Evolutionary conservation across 306 rosid genomes (phyloP).

Genomic region (Trifolium repens): DNA sequence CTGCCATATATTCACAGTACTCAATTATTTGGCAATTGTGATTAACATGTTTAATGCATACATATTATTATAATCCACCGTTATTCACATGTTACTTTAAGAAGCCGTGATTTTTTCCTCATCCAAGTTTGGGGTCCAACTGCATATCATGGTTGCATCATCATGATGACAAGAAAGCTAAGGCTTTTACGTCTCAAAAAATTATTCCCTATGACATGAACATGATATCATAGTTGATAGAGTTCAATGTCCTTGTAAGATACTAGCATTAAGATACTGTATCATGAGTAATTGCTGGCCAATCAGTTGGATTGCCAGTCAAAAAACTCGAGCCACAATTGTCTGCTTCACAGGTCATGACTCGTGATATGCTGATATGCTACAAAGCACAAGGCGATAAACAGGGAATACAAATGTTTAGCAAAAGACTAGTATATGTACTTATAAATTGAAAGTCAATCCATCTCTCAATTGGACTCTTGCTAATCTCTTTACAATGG

Average conservation of each 20-base stretch:
- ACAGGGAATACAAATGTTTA: slow-evolving; percentile 19
- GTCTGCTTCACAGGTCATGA: slow-evolving; percentile 1
- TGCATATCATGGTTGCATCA: slow-evolving; percentile 17
- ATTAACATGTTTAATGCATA: slow-evolving; percentile 25
- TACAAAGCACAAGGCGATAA: slow-evolving; percentile 21
- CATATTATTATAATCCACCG: slow-evolving; percentile 22
- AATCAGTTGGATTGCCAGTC: slow-evolving; percentile 16
- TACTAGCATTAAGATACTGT: slow-evolving; percentile 32
- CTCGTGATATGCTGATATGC: neutral
- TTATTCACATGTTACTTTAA: slow-evolving; percentile 7
- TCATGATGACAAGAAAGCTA: slow-evolving; percentile 27
- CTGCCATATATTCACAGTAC: neutral
- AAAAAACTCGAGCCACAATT: neutral
- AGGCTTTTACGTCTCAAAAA: slow-evolving; percentile 11
- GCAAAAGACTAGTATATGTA: slow-evolving; percentile 5
- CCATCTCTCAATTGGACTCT: slow-evolving; percentile 2
- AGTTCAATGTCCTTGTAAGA: slow-evolving; percentile 13
- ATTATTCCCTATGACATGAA: slow-evolving; percentile 18
- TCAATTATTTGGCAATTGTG: slow-evolving; percentile 7
- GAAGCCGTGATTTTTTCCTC: neutral
- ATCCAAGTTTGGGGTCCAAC: neutral
- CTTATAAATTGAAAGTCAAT: slow-evolving; percentile 13
- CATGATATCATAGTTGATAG: slow-evolving; percentile 17
- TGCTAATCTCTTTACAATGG: slow-evolving; percentile 17
- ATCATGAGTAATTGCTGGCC: slow-evolving; percentile 15